These are phyloP conservation scores for Clarireedia sp. DNA, from an alignment of 2,329 filamentous ascomycete species.

Conservation along the genomic window DNA sequence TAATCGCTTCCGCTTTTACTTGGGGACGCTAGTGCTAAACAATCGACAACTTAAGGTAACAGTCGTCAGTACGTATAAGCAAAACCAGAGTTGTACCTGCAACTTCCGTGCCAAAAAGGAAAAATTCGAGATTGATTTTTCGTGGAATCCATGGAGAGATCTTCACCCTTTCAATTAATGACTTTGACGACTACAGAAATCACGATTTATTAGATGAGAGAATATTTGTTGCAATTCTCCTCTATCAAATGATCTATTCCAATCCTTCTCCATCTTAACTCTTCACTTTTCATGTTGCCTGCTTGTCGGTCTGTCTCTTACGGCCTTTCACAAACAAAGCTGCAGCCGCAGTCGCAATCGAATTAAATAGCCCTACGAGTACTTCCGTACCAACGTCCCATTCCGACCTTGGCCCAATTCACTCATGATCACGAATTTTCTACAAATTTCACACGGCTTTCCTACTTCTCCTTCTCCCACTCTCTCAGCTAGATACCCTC, in stretches of 20 bases:
- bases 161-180: no score
- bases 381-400: neutral
- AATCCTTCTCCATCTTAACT: neutral
- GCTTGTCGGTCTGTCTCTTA: neutral
- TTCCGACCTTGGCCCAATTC: neutral
- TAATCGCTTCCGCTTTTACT: no score
- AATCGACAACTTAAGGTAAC: no score
- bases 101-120: no score
- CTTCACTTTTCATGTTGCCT: neutral
- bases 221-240: neutral
- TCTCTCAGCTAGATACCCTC: constrained; percentile 9
- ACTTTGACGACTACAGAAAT: no score
- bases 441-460: neutral
- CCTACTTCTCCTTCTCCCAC: neutral
- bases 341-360: neutral
- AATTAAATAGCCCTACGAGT: neutral
- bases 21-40: no score
- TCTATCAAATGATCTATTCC: neutral
- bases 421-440: neutral
- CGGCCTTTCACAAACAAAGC: no score
- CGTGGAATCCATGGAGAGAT: no score
- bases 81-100: no score
- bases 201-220: no score
- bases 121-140: no score
- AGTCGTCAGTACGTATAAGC: no score